Percentiles rank a stretch among this genome's conserved stretches.
Conservation (phyloP, 2,329 filamentous ascomycete genomes). For the Phialophora tarda region DNA sequence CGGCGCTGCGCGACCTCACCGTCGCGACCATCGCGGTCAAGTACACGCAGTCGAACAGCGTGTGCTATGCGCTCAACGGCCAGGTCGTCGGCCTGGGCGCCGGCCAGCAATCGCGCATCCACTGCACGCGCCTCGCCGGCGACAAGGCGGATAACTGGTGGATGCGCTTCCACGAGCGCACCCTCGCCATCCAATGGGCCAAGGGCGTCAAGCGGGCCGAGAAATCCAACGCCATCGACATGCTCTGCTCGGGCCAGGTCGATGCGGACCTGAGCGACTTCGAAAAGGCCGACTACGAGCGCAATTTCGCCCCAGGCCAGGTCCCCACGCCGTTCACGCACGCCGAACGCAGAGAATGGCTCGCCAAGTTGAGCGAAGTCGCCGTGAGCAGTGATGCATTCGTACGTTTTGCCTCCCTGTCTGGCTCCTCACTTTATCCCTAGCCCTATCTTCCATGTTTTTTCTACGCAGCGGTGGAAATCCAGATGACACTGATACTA, state of each 20-base stretch:
- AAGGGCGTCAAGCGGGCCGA: conserved; percentile 95
- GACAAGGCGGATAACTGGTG: conserved; percentile 99
- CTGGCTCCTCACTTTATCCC: not conserved
- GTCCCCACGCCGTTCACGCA: conserved; percentile 81
- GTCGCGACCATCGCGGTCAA: conserved; percentile 97
- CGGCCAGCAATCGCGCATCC: conserved; percentile 95
- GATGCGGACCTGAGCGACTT: conserved; percentile 71
- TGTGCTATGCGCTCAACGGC: conserved; percentile 94
- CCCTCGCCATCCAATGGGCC: conserved; percentile 91
- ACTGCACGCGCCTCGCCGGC: conserved; percentile 95
- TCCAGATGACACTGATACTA: conserved; percentile 16
- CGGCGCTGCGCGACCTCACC: conserved; percentile 84
- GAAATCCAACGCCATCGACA: conserved; percentile 97
- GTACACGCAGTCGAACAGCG: conserved; percentile 98
- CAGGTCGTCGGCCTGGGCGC: conserved; percentile 94
- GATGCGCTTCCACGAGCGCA: conserved; percentile 94
- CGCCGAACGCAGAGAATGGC: conserved; percentile 85
- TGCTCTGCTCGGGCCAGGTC: conserved; percentile 88
- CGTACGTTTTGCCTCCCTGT: conserved; percentile 61
- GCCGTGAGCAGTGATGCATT: conserved; percentile 94
- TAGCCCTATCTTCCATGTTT: not conserved
- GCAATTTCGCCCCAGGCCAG: conserved; percentile 75
- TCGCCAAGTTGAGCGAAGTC: conserved; percentile 74
- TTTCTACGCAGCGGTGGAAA: not conserved
- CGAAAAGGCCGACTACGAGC: conserved; percentile 86